Conservation (phyloP, 805 yeast species). For the Pichia gijzeniarum region DNA sequence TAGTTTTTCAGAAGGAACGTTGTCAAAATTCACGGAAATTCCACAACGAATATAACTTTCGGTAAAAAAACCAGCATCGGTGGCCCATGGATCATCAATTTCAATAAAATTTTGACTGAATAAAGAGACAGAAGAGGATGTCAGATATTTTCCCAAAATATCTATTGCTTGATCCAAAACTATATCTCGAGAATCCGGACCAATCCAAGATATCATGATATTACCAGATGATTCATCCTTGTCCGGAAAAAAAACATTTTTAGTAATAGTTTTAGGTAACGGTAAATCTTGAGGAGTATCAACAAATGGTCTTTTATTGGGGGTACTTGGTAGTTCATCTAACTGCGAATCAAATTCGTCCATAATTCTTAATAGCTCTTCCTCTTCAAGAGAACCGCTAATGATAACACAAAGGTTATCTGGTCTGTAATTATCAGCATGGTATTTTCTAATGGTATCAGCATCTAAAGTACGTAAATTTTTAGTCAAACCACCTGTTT, state of each 20-base stretch:
- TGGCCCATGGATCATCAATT: constrained; percentile 73
- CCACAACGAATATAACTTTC: constrained; percentile 66
- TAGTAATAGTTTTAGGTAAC: constrained; percentile 34
- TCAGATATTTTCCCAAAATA: constrained; percentile 63
- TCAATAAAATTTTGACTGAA: constrained; percentile 70
- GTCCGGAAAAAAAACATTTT: constrained; percentile 76
- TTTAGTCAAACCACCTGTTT: constrained; percentile 85
- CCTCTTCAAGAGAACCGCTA: constrained; percentile 79
- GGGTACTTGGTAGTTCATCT: constrained; percentile 34
- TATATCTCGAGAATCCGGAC: constrained; percentile 54
- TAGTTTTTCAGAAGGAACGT: constrained; percentile 69
- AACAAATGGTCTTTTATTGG: constrained; percentile 67
- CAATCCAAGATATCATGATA: constrained; percentile 68
- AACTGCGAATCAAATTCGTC: constrained; percentile 53
- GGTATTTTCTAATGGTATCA: constrained; percentile 72
- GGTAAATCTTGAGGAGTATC: constrained; percentile 51
- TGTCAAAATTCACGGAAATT: constrained; percentile 51
- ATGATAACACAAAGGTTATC: constrained; percentile 78
- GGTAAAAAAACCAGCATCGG: constrained; percentile 59
- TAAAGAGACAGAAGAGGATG: constrained; percentile 71
- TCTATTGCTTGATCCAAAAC: constrained; percentile 62
- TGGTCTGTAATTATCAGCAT: constrained; percentile 64
- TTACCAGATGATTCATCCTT: constrained; percentile 82
- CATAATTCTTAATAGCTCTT: constrained; percentile 58
- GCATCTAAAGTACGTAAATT: constrained; percentile 69